Percentiles rank a stretch among this genome's conserved stretches.
These are phyloP conservation scores for Hamamelis virginiana DNA, from an alignment of 164 flowering plant genomes.

Conservation along the genomic window DNA sequence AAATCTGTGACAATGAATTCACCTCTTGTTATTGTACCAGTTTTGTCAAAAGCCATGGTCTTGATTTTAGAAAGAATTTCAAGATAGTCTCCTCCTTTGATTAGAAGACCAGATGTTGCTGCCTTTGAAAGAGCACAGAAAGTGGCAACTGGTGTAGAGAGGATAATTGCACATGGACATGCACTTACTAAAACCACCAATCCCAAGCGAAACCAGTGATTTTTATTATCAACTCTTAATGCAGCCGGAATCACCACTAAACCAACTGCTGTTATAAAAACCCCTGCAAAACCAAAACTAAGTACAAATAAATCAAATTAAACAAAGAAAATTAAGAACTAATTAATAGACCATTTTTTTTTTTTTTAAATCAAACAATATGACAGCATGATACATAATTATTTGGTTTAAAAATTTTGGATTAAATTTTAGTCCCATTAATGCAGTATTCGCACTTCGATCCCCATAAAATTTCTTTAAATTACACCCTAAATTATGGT, in stretches of 20 bases:
- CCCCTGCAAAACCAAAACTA: constrained; percentile 41
- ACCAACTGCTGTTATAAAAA: constrained; percentile 49
- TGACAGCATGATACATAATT: too few species aligned
- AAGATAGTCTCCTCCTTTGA: constrained; percentile 87
- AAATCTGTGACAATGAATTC: constrained; percentile 67
- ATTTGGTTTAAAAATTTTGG: too few species aligned
- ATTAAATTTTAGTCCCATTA: too few species aligned
- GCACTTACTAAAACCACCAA: constrained; percentile 87
- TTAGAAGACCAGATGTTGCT: constrained; percentile 67
- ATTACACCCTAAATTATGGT: too few species aligned
- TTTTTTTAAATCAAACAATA: too few species aligned
- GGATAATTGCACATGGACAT: constrained; percentile 91
- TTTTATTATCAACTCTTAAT: constrained; percentile 38
- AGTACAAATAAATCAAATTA: not conserved
- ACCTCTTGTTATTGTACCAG: constrained; percentile 91
- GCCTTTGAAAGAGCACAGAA: constrained; percentile 86
- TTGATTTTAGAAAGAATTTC: constrained; percentile 69
- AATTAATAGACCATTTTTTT: too few species aligned
- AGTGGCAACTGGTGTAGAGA: constrained; percentile 90
- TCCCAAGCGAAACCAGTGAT: constrained; percentile 66
- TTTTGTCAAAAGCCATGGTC: constrained; percentile 81
- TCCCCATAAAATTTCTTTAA: too few species aligned
- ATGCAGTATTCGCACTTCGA: too few species aligned
- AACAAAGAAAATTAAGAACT: too few species aligned
- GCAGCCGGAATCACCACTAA: constrained; percentile 62